These are phyloP conservation scores for Vigna unguiculata DNA, from an alignment of 306 rosid genomes.

Conservation along the genomic window DNA sequence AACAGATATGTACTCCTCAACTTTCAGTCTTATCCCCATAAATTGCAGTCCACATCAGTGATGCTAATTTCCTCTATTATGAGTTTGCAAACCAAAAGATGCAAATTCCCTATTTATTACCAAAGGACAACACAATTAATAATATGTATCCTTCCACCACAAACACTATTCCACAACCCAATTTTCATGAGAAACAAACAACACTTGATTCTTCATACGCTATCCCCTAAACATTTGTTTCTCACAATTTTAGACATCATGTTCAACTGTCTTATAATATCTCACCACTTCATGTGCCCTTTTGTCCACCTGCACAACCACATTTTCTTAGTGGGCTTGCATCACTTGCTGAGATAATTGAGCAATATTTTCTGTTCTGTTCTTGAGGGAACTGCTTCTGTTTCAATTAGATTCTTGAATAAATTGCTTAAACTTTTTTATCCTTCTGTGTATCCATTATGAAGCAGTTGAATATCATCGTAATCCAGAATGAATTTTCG, in stretches of 20 bases:
- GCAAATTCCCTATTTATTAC: background rate
- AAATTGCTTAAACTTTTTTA: background rate
- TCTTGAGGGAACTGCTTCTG: slow-evolving; percentile 13
- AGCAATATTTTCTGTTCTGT: background rate
- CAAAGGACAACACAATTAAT: no score
- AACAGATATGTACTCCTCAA: slow-evolving; percentile 45
- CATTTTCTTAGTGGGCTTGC: slow-evolving; percentile 42
- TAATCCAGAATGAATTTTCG: background rate
- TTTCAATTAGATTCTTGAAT: slow-evolving; percentile 38
- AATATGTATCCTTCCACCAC: slow-evolving; percentile 40
- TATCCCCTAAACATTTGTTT: background rate
- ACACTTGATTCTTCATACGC: slow-evolving; percentile 46
- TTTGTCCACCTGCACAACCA: no score
- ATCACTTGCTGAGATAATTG: slow-evolving; percentile 37
- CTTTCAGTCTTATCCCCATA: slow-evolving; percentile 51
- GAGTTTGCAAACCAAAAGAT: background rate
- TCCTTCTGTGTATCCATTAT: slow-evolving; percentile 28
- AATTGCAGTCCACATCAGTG: slow-evolving; percentile 50
- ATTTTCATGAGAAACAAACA: slow-evolving; percentile 31
- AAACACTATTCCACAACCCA: slow-evolving; percentile 40
- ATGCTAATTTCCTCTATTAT: slow-evolving; percentile 46
- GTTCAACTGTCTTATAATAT: slow-evolving; percentile 47
- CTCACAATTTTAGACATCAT: slow-evolving; percentile 25
- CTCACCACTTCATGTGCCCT: background rate
- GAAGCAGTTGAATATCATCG: slow-evolving; percentile 1